phyloP scores from a whole-genome alignment of 352 stramenopile species.

The Peronospora destructor region DNA sequence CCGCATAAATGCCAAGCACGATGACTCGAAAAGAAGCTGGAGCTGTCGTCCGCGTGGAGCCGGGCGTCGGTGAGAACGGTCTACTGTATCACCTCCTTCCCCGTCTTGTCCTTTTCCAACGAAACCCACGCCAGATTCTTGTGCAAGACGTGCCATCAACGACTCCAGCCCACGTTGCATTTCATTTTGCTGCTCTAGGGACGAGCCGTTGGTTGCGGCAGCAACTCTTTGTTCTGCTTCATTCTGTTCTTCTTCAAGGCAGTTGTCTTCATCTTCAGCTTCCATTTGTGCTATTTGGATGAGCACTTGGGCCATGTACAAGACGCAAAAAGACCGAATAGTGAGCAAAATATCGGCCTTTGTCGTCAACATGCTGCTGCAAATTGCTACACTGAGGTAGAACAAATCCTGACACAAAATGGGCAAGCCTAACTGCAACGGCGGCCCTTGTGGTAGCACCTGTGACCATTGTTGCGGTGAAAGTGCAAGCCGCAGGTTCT shows the following conservation, averaged over 20 bases:
- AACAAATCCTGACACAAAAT: conserved; percentile 73
- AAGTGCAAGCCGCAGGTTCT: conserved; percentile 42
- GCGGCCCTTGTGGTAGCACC: conserved; percentile 36
- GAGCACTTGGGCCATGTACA: conserved; percentile 76
- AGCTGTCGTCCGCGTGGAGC: conserved; percentile 48
- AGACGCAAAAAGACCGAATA: conserved; percentile 65
- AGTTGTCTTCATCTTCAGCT: conserved; percentile 53
- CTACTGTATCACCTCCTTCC: background rate
- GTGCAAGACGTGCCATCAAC: conserved; percentile 47
- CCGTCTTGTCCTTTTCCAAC: conserved; percentile 15
- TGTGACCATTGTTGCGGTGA: conserved; percentile 44
- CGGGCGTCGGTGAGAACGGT: background rate
- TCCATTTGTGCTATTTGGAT: conserved; percentile 51
- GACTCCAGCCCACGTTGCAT: conserved; percentile 44
- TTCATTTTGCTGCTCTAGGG: conserved; percentile 29
- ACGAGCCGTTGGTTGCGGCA: conserved; percentile 7
- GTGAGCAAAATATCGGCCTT: conserved; percentile 78
- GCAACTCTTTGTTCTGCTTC: conserved; percentile 9
- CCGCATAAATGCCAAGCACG: conserved; percentile 63
- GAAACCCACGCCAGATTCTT: conserved; percentile 35
- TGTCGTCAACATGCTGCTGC: conserved; percentile 66
- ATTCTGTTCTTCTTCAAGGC: conserved; percentile 25
- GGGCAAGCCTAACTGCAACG: conserved; percentile 48
- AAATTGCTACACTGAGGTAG: conserved; percentile 65
- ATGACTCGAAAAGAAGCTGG: conserved; percentile 68